Conservation (phyloP, 2,329 filamentous ascomycete genomes). For the Aspergillus piperis region DNA sequence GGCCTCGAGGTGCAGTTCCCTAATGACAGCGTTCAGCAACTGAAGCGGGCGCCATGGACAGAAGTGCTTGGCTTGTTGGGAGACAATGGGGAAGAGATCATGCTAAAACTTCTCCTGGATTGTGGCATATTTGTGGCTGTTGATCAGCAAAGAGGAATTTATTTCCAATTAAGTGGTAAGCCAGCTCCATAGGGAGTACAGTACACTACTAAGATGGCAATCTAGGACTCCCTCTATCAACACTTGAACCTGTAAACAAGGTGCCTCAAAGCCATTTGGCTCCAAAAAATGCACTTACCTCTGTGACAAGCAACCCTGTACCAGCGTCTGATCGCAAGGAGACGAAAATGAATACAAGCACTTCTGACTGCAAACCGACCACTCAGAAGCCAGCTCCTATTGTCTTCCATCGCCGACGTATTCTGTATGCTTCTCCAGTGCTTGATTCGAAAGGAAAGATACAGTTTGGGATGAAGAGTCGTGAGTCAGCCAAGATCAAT, state of each 20-base stretch:
- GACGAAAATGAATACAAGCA: conserved; percentile 15
- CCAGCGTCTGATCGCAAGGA: not conserved
- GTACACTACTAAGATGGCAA: not conserved
- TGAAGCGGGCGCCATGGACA: conserved; percentile 75
- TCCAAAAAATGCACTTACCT: not conserved
- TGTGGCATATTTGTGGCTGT: conserved; percentile 73
- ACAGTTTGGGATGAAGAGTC: conserved; percentile 67
- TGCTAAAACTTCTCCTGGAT: conserved; percentile 75
- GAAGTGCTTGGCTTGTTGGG: conserved; percentile 74
- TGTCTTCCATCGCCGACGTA: conserved; percentile 74
- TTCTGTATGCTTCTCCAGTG: conserved; percentile 78
- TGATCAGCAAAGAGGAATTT: conserved; percentile 62
- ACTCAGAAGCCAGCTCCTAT: conserved; percentile 57
- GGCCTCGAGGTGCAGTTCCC: conserved; percentile 65
- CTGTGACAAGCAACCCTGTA: not conserved
- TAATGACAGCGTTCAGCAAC: conserved; percentile 68
- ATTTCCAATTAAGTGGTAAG: conserved; percentile 76
- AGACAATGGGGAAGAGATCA: conserved; percentile 70
- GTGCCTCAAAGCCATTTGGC: not conserved
- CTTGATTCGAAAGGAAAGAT: conserved; percentile 69
- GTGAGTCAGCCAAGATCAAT: conserved; percentile 50
- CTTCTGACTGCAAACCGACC: too few species aligned
- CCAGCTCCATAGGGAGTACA: too few species aligned
- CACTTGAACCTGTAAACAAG: conserved; percentile 28
- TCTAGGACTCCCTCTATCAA: conserved; percentile 35